phyloP scores from a whole-genome alignment of 805 yeast species.

The Candida morakotiae region DNA sequence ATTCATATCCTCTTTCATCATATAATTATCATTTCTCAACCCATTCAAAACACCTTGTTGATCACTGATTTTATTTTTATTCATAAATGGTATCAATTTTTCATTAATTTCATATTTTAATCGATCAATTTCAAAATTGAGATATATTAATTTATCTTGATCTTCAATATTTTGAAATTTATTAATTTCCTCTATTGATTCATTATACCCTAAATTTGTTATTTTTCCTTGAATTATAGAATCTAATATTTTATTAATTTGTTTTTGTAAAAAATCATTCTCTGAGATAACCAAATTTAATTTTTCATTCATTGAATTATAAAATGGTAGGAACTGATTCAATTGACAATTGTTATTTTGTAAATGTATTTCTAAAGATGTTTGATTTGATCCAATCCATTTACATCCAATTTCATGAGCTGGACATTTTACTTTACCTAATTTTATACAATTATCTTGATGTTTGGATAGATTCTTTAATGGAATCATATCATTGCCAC shows the following conservation, averaged over 20 bases:
- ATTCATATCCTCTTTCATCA: constrained; percentile 45
- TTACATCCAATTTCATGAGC: constrained; percentile 46
- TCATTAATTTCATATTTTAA: constrained; percentile 40
- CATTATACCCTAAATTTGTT: constrained; percentile 46
- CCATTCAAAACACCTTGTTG: constrained; percentile 27
- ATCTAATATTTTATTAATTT: constrained; percentile 42
- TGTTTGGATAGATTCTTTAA: constrained; percentile 35
- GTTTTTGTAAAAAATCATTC: constrained; percentile 37
- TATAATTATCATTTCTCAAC: constrained; percentile 32
- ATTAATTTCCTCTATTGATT: constrained; percentile 44
- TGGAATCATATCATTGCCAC: constrained; percentile 40
- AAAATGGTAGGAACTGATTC: constrained; percentile 24
- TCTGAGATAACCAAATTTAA: constrained; percentile 27
- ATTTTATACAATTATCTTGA: constrained; percentile 36
- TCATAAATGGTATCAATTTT: constrained; percentile 31
- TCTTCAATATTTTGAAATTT: constrained; percentile 16
- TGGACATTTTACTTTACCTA: constrained; percentile 42
- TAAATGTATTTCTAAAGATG: constrained; percentile 33
- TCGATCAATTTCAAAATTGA: constrained; percentile 42
- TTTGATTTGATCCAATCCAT: constrained; percentile 39
- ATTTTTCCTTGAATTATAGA: constrained; percentile 47
- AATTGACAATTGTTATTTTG: constrained; percentile 28
- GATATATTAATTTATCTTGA: constrained; percentile 26
- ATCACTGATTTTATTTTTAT: constrained; percentile 20
- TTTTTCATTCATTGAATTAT: constrained; percentile 18